Conservation (phyloP, 768 basidiomycete genomes). For the Mycena sanguinolenta region DNA sequence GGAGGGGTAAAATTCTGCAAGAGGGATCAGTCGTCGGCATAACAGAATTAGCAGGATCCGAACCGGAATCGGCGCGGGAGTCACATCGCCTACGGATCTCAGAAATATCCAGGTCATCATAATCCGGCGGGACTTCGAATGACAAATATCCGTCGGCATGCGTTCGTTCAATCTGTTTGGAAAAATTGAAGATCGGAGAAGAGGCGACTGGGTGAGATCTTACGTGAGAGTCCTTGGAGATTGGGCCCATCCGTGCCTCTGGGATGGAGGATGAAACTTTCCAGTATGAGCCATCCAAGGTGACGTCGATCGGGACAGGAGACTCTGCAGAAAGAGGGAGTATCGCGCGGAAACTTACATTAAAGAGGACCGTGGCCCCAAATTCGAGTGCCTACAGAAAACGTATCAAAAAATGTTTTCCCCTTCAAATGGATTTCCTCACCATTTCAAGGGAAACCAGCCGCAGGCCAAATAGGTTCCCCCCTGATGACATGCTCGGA, state of each 20-base stretch:
- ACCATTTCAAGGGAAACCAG: conserved; percentile 60
- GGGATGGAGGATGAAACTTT: conserved; percentile 28
- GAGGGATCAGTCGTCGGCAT: background rate
- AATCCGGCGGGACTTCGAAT: background rate
- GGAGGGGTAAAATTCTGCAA: conserved; percentile 15
- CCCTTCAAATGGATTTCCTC: background rate
- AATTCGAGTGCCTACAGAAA: conserved; percentile 56
- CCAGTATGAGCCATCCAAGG: conserved; percentile 17
- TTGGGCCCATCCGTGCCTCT: background rate
- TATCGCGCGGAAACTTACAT: conserved; percentile 17
- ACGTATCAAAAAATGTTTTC: conserved; percentile 19
- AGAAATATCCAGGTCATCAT: conserved; percentile 5
- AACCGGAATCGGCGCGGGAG: conserved; percentile 19
- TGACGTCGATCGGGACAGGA: conserved; percentile 6
- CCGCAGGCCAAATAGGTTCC: conserved; percentile 61
- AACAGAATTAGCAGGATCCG: background rate
- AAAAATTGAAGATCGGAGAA: background rate
- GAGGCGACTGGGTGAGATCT: background rate
- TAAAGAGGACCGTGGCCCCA: conserved; percentile 35
- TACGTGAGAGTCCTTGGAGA: background rate
- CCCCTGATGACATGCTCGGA: conserved; percentile 60
- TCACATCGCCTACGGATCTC: conserved; percentile 12
- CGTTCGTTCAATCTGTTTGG: background rate
- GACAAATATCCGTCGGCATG: conserved; percentile 23
- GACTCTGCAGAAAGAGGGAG: conserved; percentile 14